Base-by-base conservation (phyloP, 129 eudicot species). In the Kitagawia praeruptora region DNA sequence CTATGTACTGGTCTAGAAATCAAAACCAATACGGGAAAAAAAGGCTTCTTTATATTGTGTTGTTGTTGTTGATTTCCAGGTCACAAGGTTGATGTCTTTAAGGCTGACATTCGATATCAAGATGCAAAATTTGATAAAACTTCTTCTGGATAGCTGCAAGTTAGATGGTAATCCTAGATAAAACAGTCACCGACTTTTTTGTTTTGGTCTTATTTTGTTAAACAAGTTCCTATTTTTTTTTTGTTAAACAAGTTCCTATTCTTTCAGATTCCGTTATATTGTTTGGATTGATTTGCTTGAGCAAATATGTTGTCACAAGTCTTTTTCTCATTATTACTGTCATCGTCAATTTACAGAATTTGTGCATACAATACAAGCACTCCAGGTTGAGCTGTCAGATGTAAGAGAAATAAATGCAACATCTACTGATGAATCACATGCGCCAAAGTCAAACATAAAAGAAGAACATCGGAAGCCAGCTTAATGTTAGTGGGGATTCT, bases 331-430 rank as follows among this genome's bases (percentile, higher is more conserved):
- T 13, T 8, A 5, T 28, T 31, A 25, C 21, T 73, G 47, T 73
- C 27, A 42, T 64, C 74, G 42, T 74, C 89, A 96, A 98, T 88
- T 85, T 82, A 84, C 85, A 45, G 98, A 96, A 83, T 82, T 90
- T 91, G 97, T 87, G 74, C n/a, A n/a, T n/a, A n/a, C 89, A 63
- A 77, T 96, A 44, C 93, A 96, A 83, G 89, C 89, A 63, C 98
- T 90, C 28, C 97, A 92, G 85, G 85, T 86, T 82, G 97, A 96
- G 84, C 75, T 96, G 87, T 83, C 95, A 69, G 96, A 89, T 74
- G 80, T 85, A 56, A 88, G 91, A 88, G 96, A 88, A 78, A 92
- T 76, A 88, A 89, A 67, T 67, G 73, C 40, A 15, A 12, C 73
- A 31, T 67, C 56, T 80, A 75, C 85, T 31, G 92, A 81, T 74